Evolutionary conservation across 331 rosid species (phyloP).

Genomic region (Malus hybrid): DNA sequence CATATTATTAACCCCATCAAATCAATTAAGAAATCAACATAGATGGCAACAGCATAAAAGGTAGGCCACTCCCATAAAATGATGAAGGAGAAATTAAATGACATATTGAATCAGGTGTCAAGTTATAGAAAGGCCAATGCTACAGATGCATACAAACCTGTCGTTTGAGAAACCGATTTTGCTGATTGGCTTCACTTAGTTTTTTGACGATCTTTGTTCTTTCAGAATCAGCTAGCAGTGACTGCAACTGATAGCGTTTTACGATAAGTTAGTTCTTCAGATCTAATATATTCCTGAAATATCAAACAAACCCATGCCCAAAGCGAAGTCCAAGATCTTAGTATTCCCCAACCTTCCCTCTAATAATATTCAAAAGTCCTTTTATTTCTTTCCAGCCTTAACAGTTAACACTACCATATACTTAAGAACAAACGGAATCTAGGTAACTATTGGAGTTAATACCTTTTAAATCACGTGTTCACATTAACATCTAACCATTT

Average conservation of each 20-base stretch:
- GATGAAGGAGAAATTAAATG: not conserved
- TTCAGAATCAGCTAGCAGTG: constrained; percentile 65
- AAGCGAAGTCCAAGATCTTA: not conserved
- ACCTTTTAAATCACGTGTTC: not conserved
- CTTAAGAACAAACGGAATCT: not conserved
- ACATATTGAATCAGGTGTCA: not conserved
- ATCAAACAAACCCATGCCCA: not conserved
- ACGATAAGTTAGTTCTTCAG: not conserved
- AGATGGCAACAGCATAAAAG: constrained; percentile 9
- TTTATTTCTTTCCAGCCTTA: not conserved
- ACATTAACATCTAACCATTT: not conserved
- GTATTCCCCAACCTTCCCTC: not conserved
- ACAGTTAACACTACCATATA: not conserved
- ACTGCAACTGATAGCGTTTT: constrained; percentile 38
- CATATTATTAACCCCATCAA: not conserved
- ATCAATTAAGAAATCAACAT: not conserved
- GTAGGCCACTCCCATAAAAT: not conserved
- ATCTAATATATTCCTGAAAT: not conserved
- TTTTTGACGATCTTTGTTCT: constrained; percentile 58
- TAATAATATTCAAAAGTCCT: not conserved
- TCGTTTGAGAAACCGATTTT: constrained; percentile 82
- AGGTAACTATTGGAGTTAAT: not conserved
- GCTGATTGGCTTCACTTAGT: constrained; percentile 94
- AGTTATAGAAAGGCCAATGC: constrained; percentile 1
- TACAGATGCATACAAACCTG: constrained; percentile 48